Evolutionary conservation across 768 basidiomycete genomes (phyloP), one percentile per base, ranked within the genome.

Genomic region (Tubosaeta sp.): DNA sequence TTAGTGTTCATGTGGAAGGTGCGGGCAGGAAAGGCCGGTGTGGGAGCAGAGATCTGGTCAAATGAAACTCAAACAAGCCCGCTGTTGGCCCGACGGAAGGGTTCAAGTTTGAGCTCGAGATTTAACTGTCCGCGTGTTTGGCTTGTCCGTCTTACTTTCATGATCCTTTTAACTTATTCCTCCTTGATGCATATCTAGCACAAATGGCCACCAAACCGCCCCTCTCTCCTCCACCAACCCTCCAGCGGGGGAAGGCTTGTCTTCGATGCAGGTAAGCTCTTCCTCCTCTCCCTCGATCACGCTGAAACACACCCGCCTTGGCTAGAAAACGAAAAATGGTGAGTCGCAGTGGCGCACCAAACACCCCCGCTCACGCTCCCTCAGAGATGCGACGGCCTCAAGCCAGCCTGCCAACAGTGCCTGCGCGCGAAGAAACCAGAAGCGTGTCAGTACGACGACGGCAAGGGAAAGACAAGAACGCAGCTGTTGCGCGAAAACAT

Each of bases 351-450:
- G 35, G 22, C 34, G 17, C 27, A 27, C 47, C 48, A 11, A 43
- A 44, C 47, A 39, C 16, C 5, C 42, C 33, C 55, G 46, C 60
- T 65, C 53, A 61, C 6, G 0, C 37, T 51, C 50, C 19, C 54
- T 9, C 57, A 91, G 88, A 78, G 86, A 69, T 91, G 88, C 64
- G 88, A 90, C 62, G 88, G 87, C 55, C 62, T 62, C 43, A 89
- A 87, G 65, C 88, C 88, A 27, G 78, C 86, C 12, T 91, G 88
- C 56, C 85, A 86, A 56, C 88, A 91, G 63, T 91, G 88, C 62
- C 72, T 74, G 27, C 82, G 85, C 48, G 87, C 87, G 39, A 90
- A 90, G 76, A 89, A 88, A 65, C 73, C 72, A 46, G 85, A 88
- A 3, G 73, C 66, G 11, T 91, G 88, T 68, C 85, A 87, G 61